Base-by-base conservation (phyloP, 176 grass and related monocot genomes). In the Carex littledalei region DNA sequence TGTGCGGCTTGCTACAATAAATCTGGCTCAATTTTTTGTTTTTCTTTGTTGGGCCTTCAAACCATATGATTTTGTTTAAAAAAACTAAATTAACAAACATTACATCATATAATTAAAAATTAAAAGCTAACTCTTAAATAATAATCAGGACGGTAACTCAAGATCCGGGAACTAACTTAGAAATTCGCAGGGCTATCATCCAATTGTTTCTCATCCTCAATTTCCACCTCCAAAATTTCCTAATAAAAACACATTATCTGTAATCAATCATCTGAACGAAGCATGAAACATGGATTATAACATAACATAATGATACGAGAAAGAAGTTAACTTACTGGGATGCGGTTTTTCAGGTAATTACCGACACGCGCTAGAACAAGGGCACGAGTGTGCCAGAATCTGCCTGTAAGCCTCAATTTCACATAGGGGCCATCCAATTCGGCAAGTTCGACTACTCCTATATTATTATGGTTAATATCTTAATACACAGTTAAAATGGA, bases 161-260 rank as follows among this genome's bases (percentile, higher is more conserved):
- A 5, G 34, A 59, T 50, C 52, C 29, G 7, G 8, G 39, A 6
- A 43, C 9, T 67, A 89, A 89, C 86, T 93, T 82, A 98, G 80
- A 93, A 98, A 34, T 94, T 94, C 6, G 85, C 89, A 0, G 92
- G 95, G 32, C 92, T 94, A 76, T 98, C 95, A 77, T 98, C 91
- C 14, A 98, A 35, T 76, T 95, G 91, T 29, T 90, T 91, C 86
- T 99, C 93, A 31, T 95, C 96, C 75, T 99, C 95, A 84, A 95
- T 95, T 56, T 98, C 91, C 71, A 98, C 93, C 59, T 98, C 93
- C 66, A 98, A 85, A 29, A 95, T 94, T 89, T 95, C 96, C 96
- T 95, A 85, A 14, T 1, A 14, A 63, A 63, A 88, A 74, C 82
- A 63, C 54, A 70, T 31, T 13, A 16, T 67, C 21, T 22, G 18